Percentiles rank a stretch among this genome's conserved stretches.
Evolutionary conservation across 768 basidiomycete species (phyloP).

Genomic region (Rhizopogon sp.): DNA sequence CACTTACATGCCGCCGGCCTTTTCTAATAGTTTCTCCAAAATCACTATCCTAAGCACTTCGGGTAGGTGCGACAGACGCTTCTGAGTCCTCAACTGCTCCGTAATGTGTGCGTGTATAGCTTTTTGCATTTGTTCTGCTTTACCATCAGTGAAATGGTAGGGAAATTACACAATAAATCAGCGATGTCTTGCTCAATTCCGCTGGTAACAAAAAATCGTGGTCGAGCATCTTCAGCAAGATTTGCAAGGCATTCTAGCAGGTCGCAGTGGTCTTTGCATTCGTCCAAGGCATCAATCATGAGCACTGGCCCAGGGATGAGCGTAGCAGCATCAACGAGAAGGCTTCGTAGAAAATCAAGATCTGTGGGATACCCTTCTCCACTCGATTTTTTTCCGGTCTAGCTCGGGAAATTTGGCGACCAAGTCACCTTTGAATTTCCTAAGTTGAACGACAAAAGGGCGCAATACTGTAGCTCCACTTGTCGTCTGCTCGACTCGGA

Average conservation of each 20-base stretch:
- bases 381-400: not conserved
- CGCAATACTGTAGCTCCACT: conserved; percentile 8
- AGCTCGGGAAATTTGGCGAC: not conserved
- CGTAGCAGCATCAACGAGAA: not conserved
- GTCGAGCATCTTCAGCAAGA: not conserved
- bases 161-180: not conserved
- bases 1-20: conserved; percentile 5
- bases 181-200: not conserved
- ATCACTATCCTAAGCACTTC: not conserved
- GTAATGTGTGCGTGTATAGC: not conserved
- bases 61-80: not conserved
- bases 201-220: conserved; percentile 6
- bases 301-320: not conserved
- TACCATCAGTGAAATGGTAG: not conserved
- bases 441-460: conserved; percentile 12
- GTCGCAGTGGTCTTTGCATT: conserved; percentile 2
- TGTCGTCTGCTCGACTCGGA: conserved; percentile 8
- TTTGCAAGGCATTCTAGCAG: not conserved
- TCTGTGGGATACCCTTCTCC: not conserved
- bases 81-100: not conserved
- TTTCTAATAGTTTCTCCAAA: not conserved
- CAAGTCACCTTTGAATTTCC: not conserved
- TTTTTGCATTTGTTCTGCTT: not conserved
- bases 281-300: conserved; percentile 10
- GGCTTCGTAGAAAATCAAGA: not conserved